A percentile compares a stretch with the other conserved stretches of the same genome.
Evolutionary conservation across 2,329 filamentous ascomycete genomes (phyloP).

Genomic region (Xylogone sp.): DNA sequence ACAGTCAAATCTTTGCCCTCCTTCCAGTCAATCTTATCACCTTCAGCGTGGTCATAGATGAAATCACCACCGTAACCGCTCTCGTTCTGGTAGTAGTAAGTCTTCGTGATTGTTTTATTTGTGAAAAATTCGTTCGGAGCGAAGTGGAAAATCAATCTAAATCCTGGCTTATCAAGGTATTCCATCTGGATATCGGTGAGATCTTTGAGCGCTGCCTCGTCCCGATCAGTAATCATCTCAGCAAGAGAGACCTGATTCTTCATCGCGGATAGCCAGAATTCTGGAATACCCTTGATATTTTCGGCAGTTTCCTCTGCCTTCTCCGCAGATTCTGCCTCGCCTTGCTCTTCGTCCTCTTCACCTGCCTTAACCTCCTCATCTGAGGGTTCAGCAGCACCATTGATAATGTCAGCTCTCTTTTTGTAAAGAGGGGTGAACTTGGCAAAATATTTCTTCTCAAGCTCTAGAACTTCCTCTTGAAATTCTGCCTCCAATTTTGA

Average conservation of each 20-base stretch:
- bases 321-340: conserved; percentile 45
- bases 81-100: conserved; percentile 98
- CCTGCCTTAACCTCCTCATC: conserved; percentile 84
- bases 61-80: conserved; percentile 98
- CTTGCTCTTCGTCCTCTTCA: conserved; percentile 67
- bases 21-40: conserved; percentile 98
- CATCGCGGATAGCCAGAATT: conserved; percentile 99
- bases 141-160: conserved; percentile 98
- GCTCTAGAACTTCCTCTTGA: conserved; percentile 94
- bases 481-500: conserved; percentile 97
- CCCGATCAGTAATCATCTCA: conserved; percentile 97
- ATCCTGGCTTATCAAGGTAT: conserved; percentile 96
- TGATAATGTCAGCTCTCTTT: conserved; percentile 90
- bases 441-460: conserved; percentile 99
- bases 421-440: conserved; percentile 98
- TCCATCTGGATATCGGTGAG: conserved; percentile 96
- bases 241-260: conserved; percentile 98
- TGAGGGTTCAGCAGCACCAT: conserved; percentile 79
- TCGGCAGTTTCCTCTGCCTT: conserved; percentile 44
- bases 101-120: conserved; percentile 97
- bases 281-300: conserved; percentile 75
- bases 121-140: conserved; percentile 93
- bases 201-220: conserved; percentile 88
- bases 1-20: conserved; percentile 89
- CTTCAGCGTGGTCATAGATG: conserved; percentile 98